Base-by-base conservation (phyloP, 2,329 filamentous ascomycete species). In the Colletotrichum echinochloae region DNA sequence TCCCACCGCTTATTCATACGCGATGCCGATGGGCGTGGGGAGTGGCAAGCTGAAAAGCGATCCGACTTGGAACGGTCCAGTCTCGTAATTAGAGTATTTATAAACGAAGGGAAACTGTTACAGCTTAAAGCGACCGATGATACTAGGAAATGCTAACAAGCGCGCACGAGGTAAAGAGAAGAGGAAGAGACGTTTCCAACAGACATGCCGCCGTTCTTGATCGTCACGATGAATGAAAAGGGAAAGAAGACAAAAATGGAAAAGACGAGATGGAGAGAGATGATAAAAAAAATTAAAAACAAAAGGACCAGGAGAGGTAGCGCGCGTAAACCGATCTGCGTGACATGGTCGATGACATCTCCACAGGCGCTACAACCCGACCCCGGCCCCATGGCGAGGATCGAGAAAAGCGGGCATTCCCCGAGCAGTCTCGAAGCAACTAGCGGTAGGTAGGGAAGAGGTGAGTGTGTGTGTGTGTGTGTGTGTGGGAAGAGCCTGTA, bases 301-400 rank as follows among this genome's bases (percentile, higher is more conserved):
- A 52, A 28, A 54, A 1, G 2, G 3, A 26, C 35, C 3, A 44
- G 33, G 39, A 48, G 18, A 28, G 28, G 33, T 39, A 16, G 46
- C 16, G 48, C 26, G 28, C 26, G 52, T 26, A 56, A 56, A 41
- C 41, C 37, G 26, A 70, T 46, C 57, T 66, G 28, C 63, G 66
- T 67, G 61, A 59, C 51, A 41, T 33, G 62, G 67, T 70, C 67
- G 44, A 70, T 70, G 67, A 67, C 67, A 70, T 51, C 57, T 70
- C 67, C 67, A 70, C 67, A 57, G 33, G 23, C 56, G 62, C 67
- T 51, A 57, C 64, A 54, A 62, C 64, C 49, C 59, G 67, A 61
- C 61, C 67, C 63, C 37, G 44, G 63, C 49, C 64, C 49, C 61
- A 69, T 69, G 46, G 66, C 46, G 54, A 65, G 26, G 35, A 59